Base-by-base conservation (phyloP, 2,329 filamentous ascomycete species). In the Raffaelea ambrosiae region DNA sequence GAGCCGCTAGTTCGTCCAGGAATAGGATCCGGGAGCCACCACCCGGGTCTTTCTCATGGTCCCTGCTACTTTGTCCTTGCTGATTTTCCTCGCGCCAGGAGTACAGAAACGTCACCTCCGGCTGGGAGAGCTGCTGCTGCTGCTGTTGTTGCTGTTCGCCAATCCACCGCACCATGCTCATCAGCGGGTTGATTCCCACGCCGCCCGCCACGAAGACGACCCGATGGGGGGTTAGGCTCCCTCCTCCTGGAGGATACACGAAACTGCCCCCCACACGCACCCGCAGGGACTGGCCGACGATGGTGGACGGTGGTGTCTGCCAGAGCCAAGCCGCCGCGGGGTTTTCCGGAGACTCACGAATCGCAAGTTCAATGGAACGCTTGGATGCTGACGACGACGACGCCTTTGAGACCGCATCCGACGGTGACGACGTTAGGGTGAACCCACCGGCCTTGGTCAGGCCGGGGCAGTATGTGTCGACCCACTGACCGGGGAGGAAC, bases 401-500 rank as follows among this genome's bases (percentile, higher is more conserved):
- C 35, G 13, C 18, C 35, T 38, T 33, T 16, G 31, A 33, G 9
- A 9, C 9, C 16, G 78, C 74, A 47, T 72, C 67, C 39, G 73
- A 74, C 0, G 88, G 88, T 0, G 84, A 69, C 1, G 86, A 93
- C 7, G 88, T 91, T 54, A 95, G 85, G 39, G 88, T 95, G 70
- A 95, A 95, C 49, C 89, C 89, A 31, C 89, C 89, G 3, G 87
- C 82, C 61, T 84, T 81, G 40, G 74, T 58, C 40, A 87, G 67
- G 35, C 69, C 71, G 2, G 89, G 88, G 46, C 88, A 76, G 61
- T 85, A 83, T 7, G 88, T 82, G 62, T 95, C 89, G 48, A 95
- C 74, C 87, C 88, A 95, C 71, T 95, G 89, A 47, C 89, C 89
- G 5, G 89, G 80, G 5, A 81, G 72, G 65, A 93, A 94, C 74